phyloP scores from a whole-genome alignment of 371 early-diverging fungal species.

The Apophysomyces ossiformis region DNA sequence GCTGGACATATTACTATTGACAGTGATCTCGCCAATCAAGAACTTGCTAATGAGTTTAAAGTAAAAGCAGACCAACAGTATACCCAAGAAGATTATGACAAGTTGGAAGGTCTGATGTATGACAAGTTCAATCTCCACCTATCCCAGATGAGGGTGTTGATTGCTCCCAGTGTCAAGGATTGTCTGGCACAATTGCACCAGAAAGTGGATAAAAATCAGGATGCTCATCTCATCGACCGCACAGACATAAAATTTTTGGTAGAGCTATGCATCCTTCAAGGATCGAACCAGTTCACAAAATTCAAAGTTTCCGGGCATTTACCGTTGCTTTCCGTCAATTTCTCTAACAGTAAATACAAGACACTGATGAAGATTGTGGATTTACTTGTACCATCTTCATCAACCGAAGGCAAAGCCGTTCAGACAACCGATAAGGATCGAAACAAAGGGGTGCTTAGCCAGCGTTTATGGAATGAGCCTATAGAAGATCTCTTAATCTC shows the following conservation, averaged over 20 bases:
- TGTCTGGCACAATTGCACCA: slow-evolving; percentile 70
- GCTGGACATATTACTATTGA: slow-evolving; percentile 88
- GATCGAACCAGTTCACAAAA: slow-evolving; percentile 65
- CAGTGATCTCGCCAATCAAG: slow-evolving; percentile 70
- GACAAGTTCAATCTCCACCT: slow-evolving; percentile 79
- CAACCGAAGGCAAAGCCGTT: slow-evolving; percentile 23
- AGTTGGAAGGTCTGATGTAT: slow-evolving; percentile 74
- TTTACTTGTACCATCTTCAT: slow-evolving; percentile 48
- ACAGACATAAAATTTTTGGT: slow-evolving; percentile 74
- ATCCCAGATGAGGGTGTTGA: slow-evolving; percentile 67
- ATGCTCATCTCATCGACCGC: slow-evolving; percentile 69
- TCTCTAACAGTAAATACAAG: slow-evolving; percentile 86
- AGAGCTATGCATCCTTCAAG: slow-evolving; percentile 78
- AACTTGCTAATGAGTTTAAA: slow-evolving; percentile 61
- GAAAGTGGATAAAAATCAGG: slow-evolving; percentile 24
- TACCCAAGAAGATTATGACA: slow-evolving; percentile 56
- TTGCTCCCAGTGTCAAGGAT: slow-evolving; percentile 61
- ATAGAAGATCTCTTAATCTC: slow-evolving; percentile 22
- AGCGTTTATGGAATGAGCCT: slow-evolving; percentile 29
- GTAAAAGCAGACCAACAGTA: slow-evolving; percentile 53
- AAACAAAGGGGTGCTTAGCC: slow-evolving; percentile 23
- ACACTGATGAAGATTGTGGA: slow-evolving; percentile 79
- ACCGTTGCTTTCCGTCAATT: slow-evolving; percentile 74
- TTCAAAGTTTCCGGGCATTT: slow-evolving; percentile 74
- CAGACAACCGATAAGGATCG: slow-evolving; percentile 1